Conservation (phyloP, 176 grass and related monocot genomes). For the Areca catechu region DNA sequence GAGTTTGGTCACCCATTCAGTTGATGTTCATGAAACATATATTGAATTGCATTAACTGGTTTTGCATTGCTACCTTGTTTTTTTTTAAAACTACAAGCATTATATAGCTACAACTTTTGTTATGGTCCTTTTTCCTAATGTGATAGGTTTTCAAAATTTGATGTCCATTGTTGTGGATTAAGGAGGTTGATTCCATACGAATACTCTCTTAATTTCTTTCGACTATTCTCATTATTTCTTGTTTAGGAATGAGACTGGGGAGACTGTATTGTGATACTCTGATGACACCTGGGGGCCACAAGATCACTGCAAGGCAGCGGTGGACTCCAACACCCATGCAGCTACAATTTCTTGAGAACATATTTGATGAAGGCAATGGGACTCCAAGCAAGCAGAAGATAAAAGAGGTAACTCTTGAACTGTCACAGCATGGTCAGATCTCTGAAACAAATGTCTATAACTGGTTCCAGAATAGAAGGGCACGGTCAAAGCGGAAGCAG, state of each 20-base stretch:
- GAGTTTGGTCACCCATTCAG: no score
- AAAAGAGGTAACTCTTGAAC: conserved; percentile 73
- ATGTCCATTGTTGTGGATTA: no score
- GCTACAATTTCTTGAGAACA: conserved; percentile 85
- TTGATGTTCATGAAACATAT: no score
- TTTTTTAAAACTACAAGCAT: no score
- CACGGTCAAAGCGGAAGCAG: conserved; percentile 91
- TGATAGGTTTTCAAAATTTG: no score
- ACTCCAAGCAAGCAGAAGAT: conserved; percentile 97
- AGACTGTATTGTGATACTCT: conserved; percentile 72
- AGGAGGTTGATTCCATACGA: no score
- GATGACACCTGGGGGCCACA: conserved; percentile 64
- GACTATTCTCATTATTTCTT: conserved; percentile 2
- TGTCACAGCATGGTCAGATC: conserved; percentile 91
- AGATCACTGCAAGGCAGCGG: conserved; percentile 80
- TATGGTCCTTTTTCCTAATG: no score
- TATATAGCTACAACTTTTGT: no score
- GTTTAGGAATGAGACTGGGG: conserved; percentile 73
- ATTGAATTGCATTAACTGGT: no score
- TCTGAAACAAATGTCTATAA: conserved; percentile 98
- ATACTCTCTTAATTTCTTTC: no score
- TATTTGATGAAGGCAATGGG: conserved; percentile 92
- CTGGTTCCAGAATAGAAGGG: conserved; percentile 96
- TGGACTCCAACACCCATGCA: conserved; percentile 95
- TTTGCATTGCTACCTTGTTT: no score